Conservation (phyloP, 768 basidiomycete species). For the Hypholoma sublateritium region DNA sequence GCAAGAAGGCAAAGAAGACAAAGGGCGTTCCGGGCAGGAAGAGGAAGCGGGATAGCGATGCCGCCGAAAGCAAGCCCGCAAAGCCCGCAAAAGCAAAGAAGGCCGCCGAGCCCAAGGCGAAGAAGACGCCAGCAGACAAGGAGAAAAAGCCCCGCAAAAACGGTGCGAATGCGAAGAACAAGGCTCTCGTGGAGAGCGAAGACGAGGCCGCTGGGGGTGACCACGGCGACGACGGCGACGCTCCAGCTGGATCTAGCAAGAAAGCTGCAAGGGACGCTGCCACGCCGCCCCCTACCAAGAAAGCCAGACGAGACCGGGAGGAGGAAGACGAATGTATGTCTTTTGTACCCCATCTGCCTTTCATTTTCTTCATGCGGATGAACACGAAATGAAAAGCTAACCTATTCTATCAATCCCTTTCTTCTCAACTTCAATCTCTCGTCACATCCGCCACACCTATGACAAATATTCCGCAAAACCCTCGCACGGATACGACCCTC, state of each 20-base stretch:
- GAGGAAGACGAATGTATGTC: slow-evolving; percentile 45
- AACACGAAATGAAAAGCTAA: background rate
- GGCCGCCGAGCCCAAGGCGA: slow-evolving; percentile 35
- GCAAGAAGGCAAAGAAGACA: slow-evolving; percentile 25
- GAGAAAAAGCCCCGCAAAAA: slow-evolving; percentile 22
- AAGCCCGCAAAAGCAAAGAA: slow-evolving; percentile 44
- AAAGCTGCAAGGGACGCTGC: slow-evolving; percentile 33
- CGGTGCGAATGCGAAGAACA: slow-evolving; percentile 41
- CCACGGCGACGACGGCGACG: slow-evolving; percentile 39
- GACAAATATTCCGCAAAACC: background rate
- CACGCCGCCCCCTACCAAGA: slow-evolving; percentile 43
- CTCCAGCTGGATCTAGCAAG: slow-evolving; percentile 52
- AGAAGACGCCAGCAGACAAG: slow-evolving; percentile 30
- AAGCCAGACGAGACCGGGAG: slow-evolving; percentile 58
- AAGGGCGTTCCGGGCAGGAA: slow-evolving; percentile 31
- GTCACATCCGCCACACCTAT: background rate
- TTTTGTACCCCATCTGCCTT: slow-evolving; percentile 1
- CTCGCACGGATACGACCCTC: background rate
- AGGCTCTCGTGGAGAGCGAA: slow-evolving; percentile 62
- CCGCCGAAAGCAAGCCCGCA: slow-evolving; percentile 30
- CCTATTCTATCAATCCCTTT: background rate
- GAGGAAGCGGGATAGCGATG: slow-evolving; percentile 66
- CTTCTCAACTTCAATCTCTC: background rate
- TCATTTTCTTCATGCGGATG: slow-evolving; percentile 3
- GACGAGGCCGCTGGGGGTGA: slow-evolving; percentile 56